phyloP scores from a whole-genome alignment of 1,139 yeast genomes.

The Blastobotrys proliferans region DNA sequence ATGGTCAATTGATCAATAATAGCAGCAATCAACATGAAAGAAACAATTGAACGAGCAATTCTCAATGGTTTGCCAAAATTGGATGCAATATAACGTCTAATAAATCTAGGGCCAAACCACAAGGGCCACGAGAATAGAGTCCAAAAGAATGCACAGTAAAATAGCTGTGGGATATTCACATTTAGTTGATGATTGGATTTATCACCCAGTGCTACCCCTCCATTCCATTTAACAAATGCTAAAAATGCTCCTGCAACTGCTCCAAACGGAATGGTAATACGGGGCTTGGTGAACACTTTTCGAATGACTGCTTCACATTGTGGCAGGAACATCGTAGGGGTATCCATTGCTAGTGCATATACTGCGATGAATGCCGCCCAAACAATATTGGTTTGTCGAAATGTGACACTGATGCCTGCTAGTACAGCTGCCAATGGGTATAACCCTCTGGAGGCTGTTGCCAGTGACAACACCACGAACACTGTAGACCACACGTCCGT shows the following conservation, averaged over 20 bases:
- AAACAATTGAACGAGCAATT: slow-evolving; percentile 22
- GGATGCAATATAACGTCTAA: slow-evolving; percentile 31
- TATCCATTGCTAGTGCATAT: slow-evolving; percentile 14
- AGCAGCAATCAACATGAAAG: slow-evolving; percentile 40
- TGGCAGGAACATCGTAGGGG: slow-evolving; percentile 1
- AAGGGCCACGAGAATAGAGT: slow-evolving; percentile 61
- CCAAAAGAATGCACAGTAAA: slow-evolving; percentile 68
- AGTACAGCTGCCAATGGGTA: slow-evolving; percentile 24
- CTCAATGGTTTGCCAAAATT: slow-evolving; percentile 27
- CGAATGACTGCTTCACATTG: slow-evolving; percentile 4
- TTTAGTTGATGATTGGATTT: slow-evolving; percentile 75
- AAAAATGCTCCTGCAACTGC: slow-evolving; percentile 51
- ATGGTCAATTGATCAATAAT: slow-evolving; percentile 60
- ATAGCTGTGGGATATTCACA: slow-evolving; percentile 72
- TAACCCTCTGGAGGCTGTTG: slow-evolving; percentile 15
- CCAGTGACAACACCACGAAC: slow-evolving; percentile 51
- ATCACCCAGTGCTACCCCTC: slow-evolving; percentile 84
- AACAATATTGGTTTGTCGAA: slow-evolving; percentile 86
- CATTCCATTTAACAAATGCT: slow-evolving; percentile 56
- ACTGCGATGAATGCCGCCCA: slow-evolving; percentile 67
- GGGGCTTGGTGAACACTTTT: not conserved
- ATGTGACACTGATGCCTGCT: slow-evolving; percentile 42
- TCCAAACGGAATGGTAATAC: slow-evolving; percentile 45
- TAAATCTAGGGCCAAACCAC: slow-evolving; percentile 25
- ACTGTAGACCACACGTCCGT: slow-evolving; percentile 93